Evolutionary conservation across 2,329 filamentous ascomycete species (phyloP), one percentile per base, ranked within the genome.

Genomic region (Aspergillus udagawae): DNA sequence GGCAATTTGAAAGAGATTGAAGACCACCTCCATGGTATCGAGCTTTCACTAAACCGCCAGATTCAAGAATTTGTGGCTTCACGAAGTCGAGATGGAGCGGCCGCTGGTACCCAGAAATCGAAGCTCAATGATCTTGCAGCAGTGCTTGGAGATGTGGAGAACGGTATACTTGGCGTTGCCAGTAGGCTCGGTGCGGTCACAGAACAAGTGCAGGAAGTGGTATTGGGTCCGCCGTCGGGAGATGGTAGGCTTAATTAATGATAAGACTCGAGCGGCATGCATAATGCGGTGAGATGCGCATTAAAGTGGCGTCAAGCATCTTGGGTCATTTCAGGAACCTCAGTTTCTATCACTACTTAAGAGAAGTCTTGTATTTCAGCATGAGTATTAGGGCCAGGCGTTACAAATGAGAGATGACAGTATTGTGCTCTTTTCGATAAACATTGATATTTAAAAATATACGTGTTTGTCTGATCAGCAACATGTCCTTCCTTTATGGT

Each of bases 141-240:
- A 12, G 85, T 86, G 47, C 77, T 89, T 61, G 77, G 82, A 20
- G 86, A 88, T 63, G 86, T 89, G 59, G 85, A 89, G 73, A 79
- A 82, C 63, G 82, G 85, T 56, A 86, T 89, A 55, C 71, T 87
- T 55, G 81, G 83, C 53, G 85, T 87, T 55, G 86, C 86, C 4
- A 79, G 80, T 25, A 80, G 84, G 55, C 80, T 89, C 51, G 85
- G 84, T 2, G 75, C 75, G 49, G 80, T 80, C 4, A 82, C 84
- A 59, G 86, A 88, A 68, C 81, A 82, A 38, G 79, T 87, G 56
- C 85, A 86, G 54, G 80, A 80, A 61, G 70, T 87, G 53, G 81
- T 73, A 42, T 63, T 78, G 42, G 83, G 82, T 1, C 72, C 74
- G 3, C 63, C 72, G 49, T 65, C 63, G 17, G 53, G 63, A 8